Percentiles rank a stretch among this genome's conserved stretches.
Conservation (phyloP, 2,329 filamentous ascomycete genomes). For the Curvularia verruculosa region DNA sequence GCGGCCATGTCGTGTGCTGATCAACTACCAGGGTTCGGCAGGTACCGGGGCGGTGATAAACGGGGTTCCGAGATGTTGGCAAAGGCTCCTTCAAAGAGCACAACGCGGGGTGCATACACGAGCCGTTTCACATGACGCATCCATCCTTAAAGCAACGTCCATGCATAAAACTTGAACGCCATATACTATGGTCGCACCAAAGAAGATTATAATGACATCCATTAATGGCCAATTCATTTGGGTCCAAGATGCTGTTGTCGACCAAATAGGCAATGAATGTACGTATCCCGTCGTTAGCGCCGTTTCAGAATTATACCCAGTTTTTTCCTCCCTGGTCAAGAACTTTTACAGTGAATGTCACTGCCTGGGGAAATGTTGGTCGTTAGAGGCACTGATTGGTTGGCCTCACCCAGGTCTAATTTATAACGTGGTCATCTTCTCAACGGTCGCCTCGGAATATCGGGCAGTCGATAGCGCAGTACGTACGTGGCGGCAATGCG, state of each 20-base stretch:
- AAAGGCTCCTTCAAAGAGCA: neutral
- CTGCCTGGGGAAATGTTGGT: neutral
- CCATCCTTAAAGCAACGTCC: neutral
- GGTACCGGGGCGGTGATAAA: neutral
- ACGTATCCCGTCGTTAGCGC: constrained; percentile 4
- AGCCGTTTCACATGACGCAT: constrained; percentile 4
- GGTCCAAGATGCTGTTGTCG: neutral
- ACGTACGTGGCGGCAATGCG: neutral
- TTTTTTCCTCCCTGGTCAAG: neutral
- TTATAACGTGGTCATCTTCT: neutral
- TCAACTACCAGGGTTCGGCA: constrained; percentile 2
- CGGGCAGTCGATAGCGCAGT: neutral
- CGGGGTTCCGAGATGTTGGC: constrained; percentile 4
- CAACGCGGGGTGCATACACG: constrained; percentile 16
- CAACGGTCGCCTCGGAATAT: neutral
- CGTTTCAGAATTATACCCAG: constrained; percentile 14
- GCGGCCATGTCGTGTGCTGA: constrained; percentile 7
- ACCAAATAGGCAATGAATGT: neutral
- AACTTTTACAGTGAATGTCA: neutral
- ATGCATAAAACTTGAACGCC: constrained; percentile 1
- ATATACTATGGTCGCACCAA: neutral
- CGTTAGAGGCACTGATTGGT: neutral
- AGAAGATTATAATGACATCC: neutral
- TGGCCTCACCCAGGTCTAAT: neutral
- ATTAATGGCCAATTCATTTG: neutral